These are phyloP conservation scores for Vitis hybrid DNA, from an alignment of 177 flowering plant genomes.

Conservation along the genomic window DNA sequence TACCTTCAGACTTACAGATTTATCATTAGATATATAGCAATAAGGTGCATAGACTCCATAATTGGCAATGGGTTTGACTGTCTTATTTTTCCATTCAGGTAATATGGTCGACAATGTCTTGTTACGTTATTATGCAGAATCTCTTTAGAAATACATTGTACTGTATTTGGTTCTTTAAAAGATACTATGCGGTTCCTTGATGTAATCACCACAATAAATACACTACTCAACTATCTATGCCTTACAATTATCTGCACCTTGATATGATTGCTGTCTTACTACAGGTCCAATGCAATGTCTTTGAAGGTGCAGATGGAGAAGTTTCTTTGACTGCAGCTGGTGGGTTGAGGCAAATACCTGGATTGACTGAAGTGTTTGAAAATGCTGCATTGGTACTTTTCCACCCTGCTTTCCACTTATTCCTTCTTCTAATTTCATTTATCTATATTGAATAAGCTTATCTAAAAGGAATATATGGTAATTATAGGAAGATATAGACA, in stretches of 20 bases:
- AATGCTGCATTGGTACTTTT: slow-evolving; percentile 82
- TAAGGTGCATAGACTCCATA: not conserved
- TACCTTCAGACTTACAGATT: too few species aligned
- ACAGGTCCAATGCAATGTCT: slow-evolving; percentile 91
- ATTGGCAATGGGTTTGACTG: not conserved
- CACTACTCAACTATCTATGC: not conserved
- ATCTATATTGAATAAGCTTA: not conserved
- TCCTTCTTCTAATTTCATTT: not conserved
- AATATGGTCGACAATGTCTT: not conserved
- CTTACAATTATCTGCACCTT: not conserved
- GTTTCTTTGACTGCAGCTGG: slow-evolving; percentile 91
- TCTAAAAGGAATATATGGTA: not conserved
- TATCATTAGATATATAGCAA: not conserved
- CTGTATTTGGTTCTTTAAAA: not conserved
- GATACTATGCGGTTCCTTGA: not conserved
- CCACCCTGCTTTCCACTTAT: not conserved
- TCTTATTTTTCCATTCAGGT: not conserved
- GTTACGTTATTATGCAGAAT: not conserved
- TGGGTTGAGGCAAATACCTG: slow-evolving; percentile 86
- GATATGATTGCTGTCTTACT: slow-evolving; percentile 7
- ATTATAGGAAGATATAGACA: not conserved
- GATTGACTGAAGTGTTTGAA: slow-evolving; percentile 60
- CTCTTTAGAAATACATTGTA: not conserved
- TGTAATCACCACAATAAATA: not conserved
- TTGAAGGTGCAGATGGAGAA: slow-evolving; percentile 87